Evolutionary conservation across 108 stramenopile genomes (phyloP).

Genomic region (Tribonema minus): DNA sequence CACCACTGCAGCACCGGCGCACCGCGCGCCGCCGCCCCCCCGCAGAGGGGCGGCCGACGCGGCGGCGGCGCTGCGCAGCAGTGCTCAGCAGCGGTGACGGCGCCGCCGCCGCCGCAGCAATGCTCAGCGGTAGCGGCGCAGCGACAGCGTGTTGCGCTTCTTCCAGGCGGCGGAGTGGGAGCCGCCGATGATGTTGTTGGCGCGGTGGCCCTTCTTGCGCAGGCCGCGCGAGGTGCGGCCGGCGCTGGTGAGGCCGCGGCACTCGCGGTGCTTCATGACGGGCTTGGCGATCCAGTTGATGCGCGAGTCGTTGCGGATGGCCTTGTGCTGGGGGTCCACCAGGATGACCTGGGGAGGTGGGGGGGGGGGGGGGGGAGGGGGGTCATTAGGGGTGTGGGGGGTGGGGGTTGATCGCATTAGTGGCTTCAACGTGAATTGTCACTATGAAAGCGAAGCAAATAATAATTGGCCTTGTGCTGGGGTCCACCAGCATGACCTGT

Average conservation of each 20-base stretch:
- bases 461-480: background rate
- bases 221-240: conserved; percentile 95
- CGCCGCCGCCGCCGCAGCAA: background rate
- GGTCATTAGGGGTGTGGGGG: too few relatives aligned
- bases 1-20: background rate
- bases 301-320: conserved; percentile 97
- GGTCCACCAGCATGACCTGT: background rate
- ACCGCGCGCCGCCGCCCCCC: background rate
- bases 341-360: conserved; percentile 61
- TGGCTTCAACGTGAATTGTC: background rate
- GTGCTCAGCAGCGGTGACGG: background rate
- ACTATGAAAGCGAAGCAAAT: background rate
- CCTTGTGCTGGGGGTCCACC: conserved; percentile 89
- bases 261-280: conserved; percentile 99
- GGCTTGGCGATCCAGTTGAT: conserved; percentile 99
- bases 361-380: too few relatives aligned
- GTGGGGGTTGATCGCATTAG: background rate
- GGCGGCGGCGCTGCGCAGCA: background rate
- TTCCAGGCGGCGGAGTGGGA: conserved; percentile 90
- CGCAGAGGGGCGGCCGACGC: background rate
- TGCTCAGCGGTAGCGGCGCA: conserved; percentile 89
- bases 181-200: conserved; percentile 94
- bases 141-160: conserved; percentile 84
- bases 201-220: conserved; percentile 97
- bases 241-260: conserved; percentile 96